Evolutionary conservation across 2,329 filamentous ascomycete genomes (phyloP), one percentile per base, ranked within the genome.

Genomic region (Dactylellina cionopaga): DNA sequence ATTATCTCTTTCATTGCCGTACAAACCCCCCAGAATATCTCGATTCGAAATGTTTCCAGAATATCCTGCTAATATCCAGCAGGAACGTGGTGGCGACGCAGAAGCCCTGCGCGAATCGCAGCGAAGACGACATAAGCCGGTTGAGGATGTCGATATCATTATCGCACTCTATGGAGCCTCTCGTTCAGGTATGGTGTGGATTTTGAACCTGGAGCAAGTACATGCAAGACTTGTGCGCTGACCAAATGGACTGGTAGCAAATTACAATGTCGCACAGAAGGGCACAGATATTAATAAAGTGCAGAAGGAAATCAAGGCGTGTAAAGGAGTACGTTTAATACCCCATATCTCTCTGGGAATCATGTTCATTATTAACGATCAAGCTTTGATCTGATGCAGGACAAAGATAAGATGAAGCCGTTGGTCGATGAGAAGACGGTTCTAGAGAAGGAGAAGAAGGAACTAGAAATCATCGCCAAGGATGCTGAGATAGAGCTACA

Each of bases 41-140:
- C 22, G n/a, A 6, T 52, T 82, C 78, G 80, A 83, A 68, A 83
- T 84, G 84, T 78, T 85, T 84, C 79, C 84, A 84, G 5, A 10
- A 24, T 11, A 29, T n/a, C 11, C 33, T 35, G 22, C 19, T 60
- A 37, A 60, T 47, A 17, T 15, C 19, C 15, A 24, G 77, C 79
- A 86, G 80, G 92, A 97, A 81, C 90, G 92, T 77, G 95, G 94
- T 76, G 95, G 95, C 77, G 88, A 98, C 82, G 92, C 92, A 13
- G 90, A 96, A 79, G 89, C 89, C 83, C 95, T 99, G 81, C 90
- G 91, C 81, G 92, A 97, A 81, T 95, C 90, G 75, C 95, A 99
- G 82, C 87, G 90, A 77, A 89, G 88, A 79, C 89, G 95, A 77
- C 87, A 88, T 83, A 93, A 92, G 51, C 85, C 89, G 11, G 91